Percentiles rank a stretch among this genome's conserved stretches.
Conservation (phyloP, 495 filamentous ascomycete species). For the Saxophila tyrrhenica region DNA sequence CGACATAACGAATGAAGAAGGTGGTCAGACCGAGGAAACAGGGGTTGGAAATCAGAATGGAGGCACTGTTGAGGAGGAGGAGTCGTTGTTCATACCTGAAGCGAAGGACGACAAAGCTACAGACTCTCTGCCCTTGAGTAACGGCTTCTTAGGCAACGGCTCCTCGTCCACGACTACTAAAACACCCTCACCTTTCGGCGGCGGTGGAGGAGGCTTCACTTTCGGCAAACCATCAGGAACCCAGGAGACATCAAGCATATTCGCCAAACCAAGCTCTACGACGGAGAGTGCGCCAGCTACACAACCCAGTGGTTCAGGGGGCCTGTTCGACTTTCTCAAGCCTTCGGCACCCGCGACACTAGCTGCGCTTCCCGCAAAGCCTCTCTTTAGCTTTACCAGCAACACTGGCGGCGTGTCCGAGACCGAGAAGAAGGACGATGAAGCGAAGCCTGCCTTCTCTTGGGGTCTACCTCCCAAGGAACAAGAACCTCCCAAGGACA, state of each 20-base stretch:
- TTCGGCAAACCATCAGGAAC: neutral
- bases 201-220: neutral
- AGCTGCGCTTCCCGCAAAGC: neutral
- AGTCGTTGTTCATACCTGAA: slow-evolving; percentile 18
- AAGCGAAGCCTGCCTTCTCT: neutral
- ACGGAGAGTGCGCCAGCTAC: neutral
- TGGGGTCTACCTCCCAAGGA: neutral
- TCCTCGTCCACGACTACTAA: neutral
- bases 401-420: neutral
- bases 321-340: neutral
- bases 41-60: neutral
- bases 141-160: too few species aligned
- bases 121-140: neutral
- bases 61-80: slow-evolving; percentile 3
- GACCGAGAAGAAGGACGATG: neutral
- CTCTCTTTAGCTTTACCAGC: neutral
- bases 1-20: neutral
- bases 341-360: neutral
- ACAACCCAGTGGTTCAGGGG: neutral
- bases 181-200: neutral
- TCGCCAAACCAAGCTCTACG: neutral
- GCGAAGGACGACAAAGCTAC: neutral
- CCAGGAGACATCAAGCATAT: neutral
- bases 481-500: neutral
- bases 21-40: neutral